Base-by-base conservation (phyloP, 225 moss, liverwort and hornwort genomes). In the Antitrichia curtipendula region DNA sequence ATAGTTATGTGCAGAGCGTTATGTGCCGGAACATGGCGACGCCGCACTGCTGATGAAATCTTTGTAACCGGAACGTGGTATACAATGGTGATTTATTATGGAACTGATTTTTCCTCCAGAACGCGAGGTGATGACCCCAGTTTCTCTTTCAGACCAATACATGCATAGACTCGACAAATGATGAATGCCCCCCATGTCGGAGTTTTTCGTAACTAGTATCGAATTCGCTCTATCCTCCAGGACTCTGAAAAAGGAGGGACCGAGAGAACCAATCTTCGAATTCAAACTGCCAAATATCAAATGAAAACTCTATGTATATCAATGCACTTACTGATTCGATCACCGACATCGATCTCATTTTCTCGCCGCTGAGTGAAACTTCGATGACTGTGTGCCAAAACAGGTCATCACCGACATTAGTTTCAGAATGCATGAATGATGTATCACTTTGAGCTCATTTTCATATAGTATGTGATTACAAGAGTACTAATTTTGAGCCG, bases 1-100 rank as follows among this genome's bases (percentile, higher is more conserved):
- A 49, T 83, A 90, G 87, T 87, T 34, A 17, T 84, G 86, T 89
- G 86, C 86, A 89, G 88, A 91, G 91, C 88, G 80, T 86, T 53
- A 84, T 83, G 84, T 86, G 91, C 91, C 84, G 43, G 16, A 65
- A n/a, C 38, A 18, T 49, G 88, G 91, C 80, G 68, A 83, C 73
- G 88, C 91, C 89, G 91, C 91, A 87, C 70, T 61, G 75, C 84
- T 83, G 29, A 57, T 47, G 59, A 73, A 70, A 49, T 49, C 50
- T 83, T n/a, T 88, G 72, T 88, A 83, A 79, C 65, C 68, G 79
- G 43, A 71, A 86, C n/a, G 38, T 88, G 76, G 88, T 88, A 75
- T 69, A 70, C 81, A 63, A 47, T 24, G 62, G 18, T 69, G 68
- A 53, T 34, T 31, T 47, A 86, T 84, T 68, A 75, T 68, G 36